Evolutionary conservation across 768 basidiomycete species (phyloP).

Genomic region (Boletellus sp.): DNA sequence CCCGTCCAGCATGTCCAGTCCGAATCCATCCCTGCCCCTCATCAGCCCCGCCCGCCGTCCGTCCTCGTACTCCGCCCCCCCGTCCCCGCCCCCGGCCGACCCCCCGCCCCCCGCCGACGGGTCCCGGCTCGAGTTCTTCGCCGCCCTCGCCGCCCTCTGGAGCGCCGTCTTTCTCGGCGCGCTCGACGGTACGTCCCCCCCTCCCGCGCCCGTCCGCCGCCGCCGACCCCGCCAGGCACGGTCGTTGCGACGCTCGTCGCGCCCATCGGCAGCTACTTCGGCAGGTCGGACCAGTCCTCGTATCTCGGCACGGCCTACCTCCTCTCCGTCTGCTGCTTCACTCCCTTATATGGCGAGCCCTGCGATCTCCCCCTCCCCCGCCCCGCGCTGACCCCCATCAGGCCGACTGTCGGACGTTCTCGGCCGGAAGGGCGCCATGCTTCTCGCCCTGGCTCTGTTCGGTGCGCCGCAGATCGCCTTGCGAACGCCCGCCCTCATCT

Average conservation of each 20-base stretch:
- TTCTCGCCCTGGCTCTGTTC: conserved; percentile 80
- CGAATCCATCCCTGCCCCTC: conserved; percentile 54
- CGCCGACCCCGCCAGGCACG: conserved; percentile 44
- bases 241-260: conserved; percentile 83
- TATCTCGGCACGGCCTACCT: conserved; percentile 90
- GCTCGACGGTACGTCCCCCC: conserved; percentile 60
- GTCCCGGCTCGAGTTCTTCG: conserved; percentile 52
- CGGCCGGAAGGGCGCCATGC: conserved; percentile 83
- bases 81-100: conserved; percentile 19
- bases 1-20: conserved; percentile 26
- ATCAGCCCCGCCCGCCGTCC: conserved; percentile 33
- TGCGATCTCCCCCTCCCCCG: conserved; percentile 4
- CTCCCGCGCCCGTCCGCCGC: too few relatives aligned
- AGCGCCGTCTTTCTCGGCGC: conserved; percentile 81
- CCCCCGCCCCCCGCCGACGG: conserved; percentile 34
- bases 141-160: conserved; percentile 79
- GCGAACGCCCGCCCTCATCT: conserved; percentile 13
- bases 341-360: conserved; percentile 74
- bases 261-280: conserved; percentile 83
- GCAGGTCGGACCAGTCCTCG: conserved; percentile 73
- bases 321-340: conserved; percentile 86
- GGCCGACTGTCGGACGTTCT: conserved; percentile 82
- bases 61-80: conserved; percentile 45
- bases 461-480: conserved; percentile 42
- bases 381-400: conserved; percentile 33